A percentile compares a stretch with the other conserved stretches of the same genome.
Conservation (phyloP, 495 filamentous ascomycete genomes). For the Daldinia loculata region DNA sequence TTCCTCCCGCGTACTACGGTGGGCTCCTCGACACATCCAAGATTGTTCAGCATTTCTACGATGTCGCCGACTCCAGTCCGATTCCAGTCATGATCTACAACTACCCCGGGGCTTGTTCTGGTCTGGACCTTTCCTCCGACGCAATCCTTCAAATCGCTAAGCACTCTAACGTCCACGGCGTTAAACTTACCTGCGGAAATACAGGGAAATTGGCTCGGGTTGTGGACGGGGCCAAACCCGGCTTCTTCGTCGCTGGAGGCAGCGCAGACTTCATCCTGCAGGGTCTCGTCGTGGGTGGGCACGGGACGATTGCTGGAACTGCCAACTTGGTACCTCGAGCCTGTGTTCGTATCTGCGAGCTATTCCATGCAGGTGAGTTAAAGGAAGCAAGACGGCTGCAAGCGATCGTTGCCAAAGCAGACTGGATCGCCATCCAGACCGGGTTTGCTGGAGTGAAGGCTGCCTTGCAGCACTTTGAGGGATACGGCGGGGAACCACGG, state of each 20-base stretch:
- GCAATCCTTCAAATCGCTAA: slow-evolving; percentile 75
- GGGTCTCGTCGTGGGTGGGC: slow-evolving; percentile 76
- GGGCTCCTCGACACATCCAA: slow-evolving; percentile 72
- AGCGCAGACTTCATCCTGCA: slow-evolving; percentile 88
- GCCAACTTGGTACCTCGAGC: slow-evolving; percentile 81
- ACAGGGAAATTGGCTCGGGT: slow-evolving; percentile 87
- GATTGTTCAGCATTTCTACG: slow-evolving; percentile 74
- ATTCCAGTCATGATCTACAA: slow-evolving; percentile 85
- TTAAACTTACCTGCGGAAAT: slow-evolving; percentile 89
- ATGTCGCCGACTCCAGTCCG: slow-evolving; percentile 72
- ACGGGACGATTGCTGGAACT: slow-evolving; percentile 81
- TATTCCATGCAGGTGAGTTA: slow-evolving; percentile 73
- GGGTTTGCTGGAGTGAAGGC: slow-evolving; percentile 85
- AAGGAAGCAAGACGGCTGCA: slow-evolving; percentile 76
- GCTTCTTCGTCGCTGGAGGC: slow-evolving; percentile 81
- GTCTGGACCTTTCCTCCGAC: slow-evolving; percentile 85
- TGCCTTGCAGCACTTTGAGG: slow-evolving; percentile 77
- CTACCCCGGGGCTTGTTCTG: slow-evolving; percentile 83
- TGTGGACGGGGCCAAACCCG: slow-evolving; percentile 64
- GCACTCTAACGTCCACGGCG: slow-evolving; percentile 80
- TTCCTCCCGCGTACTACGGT: slow-evolving; percentile 88
- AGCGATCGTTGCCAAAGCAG: slow-evolving; percentile 72
- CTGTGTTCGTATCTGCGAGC: slow-evolving; percentile 75
- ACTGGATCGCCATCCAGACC: slow-evolving; percentile 83
- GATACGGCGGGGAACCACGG: slow-evolving; percentile 78